phyloP scores from a whole-genome alignment of 495 filamentous ascomycete species.

The Aspergillus coremiiformis region DNA sequence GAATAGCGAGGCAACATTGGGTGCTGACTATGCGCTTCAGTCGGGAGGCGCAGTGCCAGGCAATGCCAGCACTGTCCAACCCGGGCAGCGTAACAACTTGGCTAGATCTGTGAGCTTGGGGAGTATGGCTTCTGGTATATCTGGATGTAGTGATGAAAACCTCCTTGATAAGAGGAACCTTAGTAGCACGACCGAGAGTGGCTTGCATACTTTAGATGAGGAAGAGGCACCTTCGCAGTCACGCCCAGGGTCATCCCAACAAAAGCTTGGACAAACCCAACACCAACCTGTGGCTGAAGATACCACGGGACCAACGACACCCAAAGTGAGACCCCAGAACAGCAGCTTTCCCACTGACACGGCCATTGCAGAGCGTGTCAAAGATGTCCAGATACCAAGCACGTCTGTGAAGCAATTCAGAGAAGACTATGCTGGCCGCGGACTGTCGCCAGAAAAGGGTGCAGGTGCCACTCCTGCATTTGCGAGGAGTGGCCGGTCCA shows the following conservation, averaged over 20 bases:
- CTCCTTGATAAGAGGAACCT: conserved; percentile 33
- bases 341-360: conserved; percentile 71
- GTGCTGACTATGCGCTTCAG: conserved; percentile 81
- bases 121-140: conserved; percentile 89
- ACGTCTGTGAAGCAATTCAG: conserved; percentile 80
- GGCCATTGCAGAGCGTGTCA: conserved; percentile 76
- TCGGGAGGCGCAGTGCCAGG: conserved; percentile 70
- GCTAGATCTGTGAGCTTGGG: conserved; percentile 82
- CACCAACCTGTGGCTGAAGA: conserved; percentile 36
- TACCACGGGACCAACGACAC: conserved; percentile 29
- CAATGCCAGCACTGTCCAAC: conserved; percentile 40
- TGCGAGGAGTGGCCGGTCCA: conserved; percentile 61
- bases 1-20: conserved; percentile 63
- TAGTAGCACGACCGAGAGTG: conserved; percentile 39
- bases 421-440: conserved; percentile 48
- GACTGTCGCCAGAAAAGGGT: conserved; percentile 48
- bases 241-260: conserved; percentile 18
- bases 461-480: conserved; percentile 44
- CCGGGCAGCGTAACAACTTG: conserved; percentile 44
- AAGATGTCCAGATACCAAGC: conserved; percentile 82
- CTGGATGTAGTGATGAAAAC: conserved; percentile 60
- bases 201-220: conserved; percentile 55
- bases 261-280: conserved; percentile 16
- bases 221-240: conserved; percentile 45
- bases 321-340: conserved; percentile 41